phyloP scores from a whole-genome alignment of 1,284 basidiomycete genomes.

The Austroboletus novae-zelandiae region DNA sequence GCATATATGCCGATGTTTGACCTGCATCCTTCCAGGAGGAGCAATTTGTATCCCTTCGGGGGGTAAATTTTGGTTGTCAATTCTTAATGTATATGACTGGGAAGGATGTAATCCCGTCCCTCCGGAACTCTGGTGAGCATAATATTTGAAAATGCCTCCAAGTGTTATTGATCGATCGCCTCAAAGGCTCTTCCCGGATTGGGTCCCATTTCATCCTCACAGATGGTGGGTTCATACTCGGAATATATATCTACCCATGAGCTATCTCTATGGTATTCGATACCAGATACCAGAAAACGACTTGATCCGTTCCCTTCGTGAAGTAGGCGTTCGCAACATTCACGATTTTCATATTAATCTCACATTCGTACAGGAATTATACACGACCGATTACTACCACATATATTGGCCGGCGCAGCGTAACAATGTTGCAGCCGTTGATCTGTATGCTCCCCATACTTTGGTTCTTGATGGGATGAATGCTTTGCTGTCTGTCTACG shows the following conservation, averaged over 20 bases:
- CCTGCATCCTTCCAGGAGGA: conserved; percentile 56
- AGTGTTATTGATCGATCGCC: neutral
- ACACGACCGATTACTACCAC: conserved; percentile 78
- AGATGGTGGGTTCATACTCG: too few relatives aligned
- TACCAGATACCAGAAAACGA: too few relatives aligned
- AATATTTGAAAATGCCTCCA: neutral
- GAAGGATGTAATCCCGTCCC: conserved; percentile 92
- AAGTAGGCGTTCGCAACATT: too few relatives aligned
- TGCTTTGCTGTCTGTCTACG: conserved; percentile 67
- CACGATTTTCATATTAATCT: neutral
- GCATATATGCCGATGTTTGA: neutral
- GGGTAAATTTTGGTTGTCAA: conserved; percentile 97
- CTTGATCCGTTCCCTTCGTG: too few relatives aligned
- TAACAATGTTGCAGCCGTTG: conserved; percentile 77
- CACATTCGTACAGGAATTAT: conserved; percentile 68
- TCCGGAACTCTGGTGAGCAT: conserved; percentile 83
- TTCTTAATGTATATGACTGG: conserved; percentile 96
- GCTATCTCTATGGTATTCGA: too few relatives aligned
- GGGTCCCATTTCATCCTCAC: too few relatives aligned
- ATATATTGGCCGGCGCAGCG: conserved; percentile 92
- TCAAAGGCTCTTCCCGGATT: conserved; percentile 74
- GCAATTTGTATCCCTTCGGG: conserved; percentile 83
- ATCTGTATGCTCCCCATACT: conserved; percentile 88
- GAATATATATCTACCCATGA: too few relatives aligned
- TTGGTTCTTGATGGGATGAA: conserved; percentile 71